Evolutionary conservation across 441 rosid genomes (phyloP).

Genomic region (Erodium texanum): DNA sequence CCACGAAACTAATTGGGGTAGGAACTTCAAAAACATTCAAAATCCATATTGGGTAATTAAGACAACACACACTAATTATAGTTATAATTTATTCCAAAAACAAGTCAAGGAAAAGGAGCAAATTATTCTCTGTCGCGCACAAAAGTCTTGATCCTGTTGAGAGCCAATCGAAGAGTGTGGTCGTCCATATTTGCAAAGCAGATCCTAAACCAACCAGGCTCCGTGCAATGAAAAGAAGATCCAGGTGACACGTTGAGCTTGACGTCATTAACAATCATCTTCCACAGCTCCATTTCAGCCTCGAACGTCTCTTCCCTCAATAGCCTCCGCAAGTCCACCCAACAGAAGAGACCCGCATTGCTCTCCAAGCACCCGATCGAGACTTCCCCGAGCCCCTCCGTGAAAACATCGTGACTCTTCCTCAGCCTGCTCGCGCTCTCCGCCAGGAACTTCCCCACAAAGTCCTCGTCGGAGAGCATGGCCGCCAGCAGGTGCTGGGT

Average conservation of each 20-base stretch:
- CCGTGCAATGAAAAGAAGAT: constrained; percentile 41
- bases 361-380: constrained; percentile 39
- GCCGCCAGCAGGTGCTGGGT: constrained; percentile 41
- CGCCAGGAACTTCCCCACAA: constrained; percentile 16
- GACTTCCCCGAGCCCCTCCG: constrained; percentile 28
- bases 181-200: constrained; percentile 58
- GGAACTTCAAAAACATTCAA: no score
- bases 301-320: constrained; percentile 28
- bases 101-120: no score
- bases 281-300: constrained; percentile 40
- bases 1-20: no score
- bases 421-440: constrained; percentile 39
- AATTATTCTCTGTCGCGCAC: no score
- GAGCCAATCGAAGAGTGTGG: constrained; percentile 31
- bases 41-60: no score
- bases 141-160: constrained; percentile 25
- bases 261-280: constrained; percentile 33
- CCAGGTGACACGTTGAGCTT: constrained; percentile 60
- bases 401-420: constrained; percentile 27
- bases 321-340: constrained; percentile 42
- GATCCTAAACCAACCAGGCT: constrained; percentile 53
- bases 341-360: constrained; percentile 42
- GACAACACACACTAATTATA: no score
- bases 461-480: constrained; percentile 14
- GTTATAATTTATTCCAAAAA: no score